Conservation (phyloP, 139 green algal species). For the Picocystis salinarum region DNA sequence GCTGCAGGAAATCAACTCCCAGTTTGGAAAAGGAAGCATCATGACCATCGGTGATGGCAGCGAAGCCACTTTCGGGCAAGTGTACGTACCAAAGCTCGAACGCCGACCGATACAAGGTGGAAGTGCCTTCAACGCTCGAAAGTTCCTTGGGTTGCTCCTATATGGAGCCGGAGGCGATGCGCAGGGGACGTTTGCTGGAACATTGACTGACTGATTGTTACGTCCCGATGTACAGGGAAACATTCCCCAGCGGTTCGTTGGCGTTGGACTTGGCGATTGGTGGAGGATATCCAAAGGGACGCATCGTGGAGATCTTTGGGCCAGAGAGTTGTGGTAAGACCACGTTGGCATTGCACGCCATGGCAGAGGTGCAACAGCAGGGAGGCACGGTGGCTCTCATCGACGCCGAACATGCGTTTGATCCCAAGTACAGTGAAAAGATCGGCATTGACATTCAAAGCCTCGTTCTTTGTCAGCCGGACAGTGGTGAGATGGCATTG, state of each 20-base stretch:
- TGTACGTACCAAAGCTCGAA: slow-evolving; percentile 13
- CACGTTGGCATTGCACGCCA: slow-evolving; percentile 80
- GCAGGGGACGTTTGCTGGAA: no score
- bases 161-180: no score
- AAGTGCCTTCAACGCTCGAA: slow-evolving; percentile 12
- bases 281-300: slow-evolving; percentile 57
- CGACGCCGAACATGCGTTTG: slow-evolving; percentile 88
- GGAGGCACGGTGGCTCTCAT: slow-evolving; percentile 56
- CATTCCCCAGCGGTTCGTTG: slow-evolving; percentile 49
- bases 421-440: slow-evolving; percentile 41
- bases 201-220: no score
- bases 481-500: slow-evolving; percentile 60
- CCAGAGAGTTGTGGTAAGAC: slow-evolving; percentile 88
- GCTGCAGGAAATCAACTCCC: slow-evolving; percentile 17
- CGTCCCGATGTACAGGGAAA: slow-evolving; percentile 22
- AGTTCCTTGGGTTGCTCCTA: no score
- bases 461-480: slow-evolving; percentile 51
- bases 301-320: slow-evolving; percentile 81
- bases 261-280: slow-evolving; percentile 66
- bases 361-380: slow-evolving; percentile 55
- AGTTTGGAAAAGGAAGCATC: slow-evolving; percentile 40
- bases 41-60: slow-evolving; percentile 37
- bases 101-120: slow-evolving; percentile 8
- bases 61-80: slow-evolving; percentile 10
- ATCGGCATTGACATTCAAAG: slow-evolving; percentile 44